phyloP scores from a whole-genome alignment of 1,284 basidiomycete genomes.

The Puccinia brachypodii region DNA sequence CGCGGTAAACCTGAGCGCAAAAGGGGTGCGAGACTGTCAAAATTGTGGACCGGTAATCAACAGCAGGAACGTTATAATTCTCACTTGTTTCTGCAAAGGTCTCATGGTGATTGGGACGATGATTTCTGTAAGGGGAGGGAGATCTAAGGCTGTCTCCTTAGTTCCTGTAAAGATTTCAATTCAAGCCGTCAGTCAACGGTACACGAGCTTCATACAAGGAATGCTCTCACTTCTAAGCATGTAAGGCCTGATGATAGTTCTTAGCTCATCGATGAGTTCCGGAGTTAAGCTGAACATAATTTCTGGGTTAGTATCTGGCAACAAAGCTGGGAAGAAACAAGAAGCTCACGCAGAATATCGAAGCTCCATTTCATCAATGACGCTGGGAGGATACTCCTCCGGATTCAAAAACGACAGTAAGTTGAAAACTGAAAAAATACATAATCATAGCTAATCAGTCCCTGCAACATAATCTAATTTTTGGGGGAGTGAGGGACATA shows the following conservation, averaged over 20 bases:
- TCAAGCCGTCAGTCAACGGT: slow-evolving; percentile 1
- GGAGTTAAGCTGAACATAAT: slow-evolving; percentile 53
- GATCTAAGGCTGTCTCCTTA: slow-evolving; percentile 47
- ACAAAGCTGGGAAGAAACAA: slow-evolving; percentile 50
- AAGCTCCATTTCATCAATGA: slow-evolving; percentile 41
- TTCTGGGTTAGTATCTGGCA: slow-evolving; percentile 52
- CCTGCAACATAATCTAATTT: neutral
- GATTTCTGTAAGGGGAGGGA: slow-evolving; percentile 59
- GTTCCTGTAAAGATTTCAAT: slow-evolving; percentile 24
- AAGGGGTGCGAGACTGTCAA: neutral
- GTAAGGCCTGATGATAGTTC: slow-evolving; percentile 45
- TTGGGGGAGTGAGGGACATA: neutral
- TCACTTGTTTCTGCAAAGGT: slow-evolving; percentile 78
- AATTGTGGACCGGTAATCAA: neutral
- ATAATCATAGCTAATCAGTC: neutral
- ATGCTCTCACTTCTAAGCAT: slow-evolving; percentile 45
- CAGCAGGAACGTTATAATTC: neutral
- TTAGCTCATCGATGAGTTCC: slow-evolving; percentile 51
- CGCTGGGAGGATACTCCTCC: slow-evolving; percentile 8
- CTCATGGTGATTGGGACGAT: slow-evolving; percentile 90
- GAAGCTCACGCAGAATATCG: slow-evolving; percentile 40
- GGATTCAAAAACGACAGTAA: slow-evolving; percentile 43
- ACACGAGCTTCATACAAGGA: neutral
- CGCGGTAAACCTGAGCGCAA: slow-evolving; percentile 30
- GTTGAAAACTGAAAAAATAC: slow-evolving; percentile 37